Percentiles rank a stretch among this genome's conserved stretches.
Evolutionary conservation across 2,329 filamentous ascomycete genomes (phyloP).

Genomic region (Pseudogymnoascus sp.): DNA sequence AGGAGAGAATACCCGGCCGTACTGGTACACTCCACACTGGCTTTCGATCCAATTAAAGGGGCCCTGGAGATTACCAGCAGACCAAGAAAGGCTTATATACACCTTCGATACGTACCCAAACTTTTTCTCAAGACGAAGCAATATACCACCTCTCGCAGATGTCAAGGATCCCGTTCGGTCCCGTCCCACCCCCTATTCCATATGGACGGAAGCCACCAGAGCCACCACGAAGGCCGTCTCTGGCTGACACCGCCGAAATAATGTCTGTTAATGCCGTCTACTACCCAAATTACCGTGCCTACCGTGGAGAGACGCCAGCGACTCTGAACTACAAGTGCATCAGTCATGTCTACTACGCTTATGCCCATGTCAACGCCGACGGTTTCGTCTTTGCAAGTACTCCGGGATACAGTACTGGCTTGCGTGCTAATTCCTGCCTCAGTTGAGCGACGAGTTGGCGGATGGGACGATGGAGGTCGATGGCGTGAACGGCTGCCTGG

Average conservation of each 20-base stretch:
- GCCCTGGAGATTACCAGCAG: neutral
- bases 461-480: constrained; percentile 66
- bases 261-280: constrained; percentile 69
- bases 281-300: constrained; percentile 72
- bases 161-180: constrained; percentile 18
- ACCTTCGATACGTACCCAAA: neutral
- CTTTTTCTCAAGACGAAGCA: neutral
- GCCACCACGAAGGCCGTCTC: constrained; percentile 22
- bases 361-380: constrained; percentile 64
- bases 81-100: constrained; percentile 4
- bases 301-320: constrained; percentile 63
- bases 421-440: constrained; percentile 13
- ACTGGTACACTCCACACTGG: neutral
- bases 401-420: constrained; percentile 5
- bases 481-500: constrained; percentile 60
- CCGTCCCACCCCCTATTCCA: constrained; percentile 21
- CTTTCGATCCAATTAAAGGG: neutral
- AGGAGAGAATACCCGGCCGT: neutral
- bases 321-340: constrained; percentile 67
- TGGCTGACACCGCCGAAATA: constrained; percentile 32
- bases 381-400: constrained; percentile 64
- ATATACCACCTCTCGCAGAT: constrained; percentile 13
- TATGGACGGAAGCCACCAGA: constrained; percentile 20
- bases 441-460: constrained; percentile 75
- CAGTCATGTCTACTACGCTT: constrained; percentile 76